Conservation (phyloP, 2,329 filamentous ascomycete species). For the Ceratocystis smalleyi region DNA sequence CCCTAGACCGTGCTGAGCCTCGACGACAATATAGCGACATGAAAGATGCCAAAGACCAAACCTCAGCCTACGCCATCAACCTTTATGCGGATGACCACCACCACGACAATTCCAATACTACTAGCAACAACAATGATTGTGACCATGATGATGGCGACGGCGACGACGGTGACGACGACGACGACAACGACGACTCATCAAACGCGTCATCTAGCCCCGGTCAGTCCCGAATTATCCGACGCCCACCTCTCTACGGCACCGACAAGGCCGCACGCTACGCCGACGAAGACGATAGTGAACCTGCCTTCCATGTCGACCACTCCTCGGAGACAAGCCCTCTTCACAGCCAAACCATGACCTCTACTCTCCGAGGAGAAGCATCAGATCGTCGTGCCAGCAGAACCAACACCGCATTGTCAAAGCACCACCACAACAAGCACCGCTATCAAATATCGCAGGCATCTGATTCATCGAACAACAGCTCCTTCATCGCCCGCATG, state of each 20-base stretch:
- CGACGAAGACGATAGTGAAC: slow-evolving; percentile 40
- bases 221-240: slow-evolving; percentile 44
- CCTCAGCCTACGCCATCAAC: neutral
- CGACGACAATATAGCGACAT: neutral
- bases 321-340: slow-evolving; percentile 18
- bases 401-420: neutral
- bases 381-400: slow-evolving; percentile 19
- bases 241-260: slow-evolving; percentile 29
- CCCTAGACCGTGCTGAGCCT: neutral
- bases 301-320: slow-evolving; percentile 37
- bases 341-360: slow-evolving; percentile 27
- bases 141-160: neutral
- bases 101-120: neutral
- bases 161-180: slow-evolving; percentile 28
- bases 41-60: neutral
- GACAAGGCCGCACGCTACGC: slow-evolving; percentile 28
- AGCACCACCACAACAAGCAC: slow-evolving; percentile 21
- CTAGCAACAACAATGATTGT: neutral
- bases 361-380: slow-evolving; percentile 36
- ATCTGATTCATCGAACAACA: slow-evolving; percentile 46
- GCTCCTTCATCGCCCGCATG: slow-evolving; percentile 31
- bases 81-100: neutral
- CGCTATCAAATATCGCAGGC: slow-evolving; percentile 36
- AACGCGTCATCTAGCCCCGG: slow-evolving; percentile 37
- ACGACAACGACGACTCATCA: slow-evolving; percentile 29